A percentile compares a stretch with the other conserved stretches of the same genome.
Evolutionary conservation across 768 basidiomycete genomes (phyloP).

Genomic region (Lepiota venenata): DNA sequence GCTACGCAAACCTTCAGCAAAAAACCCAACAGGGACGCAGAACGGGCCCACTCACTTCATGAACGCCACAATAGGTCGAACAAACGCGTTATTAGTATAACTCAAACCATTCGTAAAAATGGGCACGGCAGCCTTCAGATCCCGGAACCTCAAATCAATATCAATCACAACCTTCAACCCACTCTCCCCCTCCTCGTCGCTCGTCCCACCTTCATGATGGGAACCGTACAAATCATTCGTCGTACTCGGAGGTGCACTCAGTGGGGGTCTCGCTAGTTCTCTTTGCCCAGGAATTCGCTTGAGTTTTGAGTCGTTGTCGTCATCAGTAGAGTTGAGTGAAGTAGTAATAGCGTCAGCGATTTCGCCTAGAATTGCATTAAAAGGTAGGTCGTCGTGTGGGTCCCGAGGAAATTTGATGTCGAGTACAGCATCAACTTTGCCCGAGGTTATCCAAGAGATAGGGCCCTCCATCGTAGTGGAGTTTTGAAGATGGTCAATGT

Average conservation of each 20-base stretch:
- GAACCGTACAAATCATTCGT: slow-evolving; percentile 22
- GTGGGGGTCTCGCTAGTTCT: slow-evolving; percentile 81
- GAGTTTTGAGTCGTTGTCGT: slow-evolving; percentile 30
- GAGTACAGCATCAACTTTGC: slow-evolving; percentile 93
- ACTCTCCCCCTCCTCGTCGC: neutral
- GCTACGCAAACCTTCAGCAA: slow-evolving; percentile 37
- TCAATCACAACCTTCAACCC: slow-evolving; percentile 68
- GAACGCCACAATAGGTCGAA: slow-evolving; percentile 95
- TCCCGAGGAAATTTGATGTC: slow-evolving; percentile 97
- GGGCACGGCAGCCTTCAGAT: slow-evolving; percentile 93
- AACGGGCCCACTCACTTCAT: slow-evolving; percentile 76
- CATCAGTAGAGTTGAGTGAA: slow-evolving; percentile 40
- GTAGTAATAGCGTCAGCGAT: slow-evolving; percentile 87
- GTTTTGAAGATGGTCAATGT: slow-evolving; percentile 91
- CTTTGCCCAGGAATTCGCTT: slow-evolving; percentile 81
- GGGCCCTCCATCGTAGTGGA: slow-evolving; percentile 81
- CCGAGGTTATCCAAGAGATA: slow-evolving; percentile 96
- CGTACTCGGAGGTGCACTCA: slow-evolving; percentile 59
- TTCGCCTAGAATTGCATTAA: slow-evolving; percentile 85
- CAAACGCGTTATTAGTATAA: slow-evolving; percentile 89
- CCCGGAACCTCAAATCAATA: slow-evolving; percentile 91
- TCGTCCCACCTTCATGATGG: slow-evolving; percentile 29
- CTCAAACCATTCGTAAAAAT: slow-evolving; percentile 86
- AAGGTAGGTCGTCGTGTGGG: slow-evolving; percentile 58
- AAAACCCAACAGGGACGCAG: neutral